Conservation (phyloP, 768 basidiomycete species). For the Lactarius sanguifluus region DNA sequence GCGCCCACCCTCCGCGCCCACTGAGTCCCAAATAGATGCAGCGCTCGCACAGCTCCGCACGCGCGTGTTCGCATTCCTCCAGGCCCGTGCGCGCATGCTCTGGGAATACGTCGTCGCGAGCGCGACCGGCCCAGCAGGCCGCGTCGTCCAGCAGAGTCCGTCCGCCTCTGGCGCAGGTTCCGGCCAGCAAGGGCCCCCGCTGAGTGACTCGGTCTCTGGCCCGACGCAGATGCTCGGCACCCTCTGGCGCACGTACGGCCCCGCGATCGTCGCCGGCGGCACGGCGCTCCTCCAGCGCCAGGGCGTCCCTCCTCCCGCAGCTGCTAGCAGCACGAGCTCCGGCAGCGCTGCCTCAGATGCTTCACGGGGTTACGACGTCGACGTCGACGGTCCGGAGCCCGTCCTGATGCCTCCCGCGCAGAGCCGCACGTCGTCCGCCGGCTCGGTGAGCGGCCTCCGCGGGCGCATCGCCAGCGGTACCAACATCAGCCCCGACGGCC, state of each 20-base stretch:
- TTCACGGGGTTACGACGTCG: slow-evolving; percentile 24
- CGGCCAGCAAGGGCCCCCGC: slow-evolving; percentile 45
- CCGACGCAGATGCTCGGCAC: slow-evolving; percentile 64
- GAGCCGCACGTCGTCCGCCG: slow-evolving; percentile 44
- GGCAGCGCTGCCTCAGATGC: neutral
- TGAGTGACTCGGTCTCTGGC: slow-evolving; percentile 57
- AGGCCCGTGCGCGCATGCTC: slow-evolving; percentile 56
- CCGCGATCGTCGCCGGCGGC: slow-evolving; percentile 65
- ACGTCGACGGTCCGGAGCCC: slow-evolving; percentile 8
- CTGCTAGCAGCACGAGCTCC: slow-evolving; percentile 11
- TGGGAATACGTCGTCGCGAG: slow-evolving; percentile 64
- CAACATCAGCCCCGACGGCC: slow-evolving; percentile 35
- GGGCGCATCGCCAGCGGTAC: slow-evolving; percentile 18
- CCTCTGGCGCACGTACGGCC: slow-evolving; percentile 80
- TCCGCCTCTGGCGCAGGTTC: slow-evolving; percentile 28
- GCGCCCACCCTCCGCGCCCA: slow-evolving; percentile 81
- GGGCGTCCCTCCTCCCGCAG: slow-evolving; percentile 39
- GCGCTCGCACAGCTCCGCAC: slow-evolving; percentile 65
- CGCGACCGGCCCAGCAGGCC: slow-evolving; percentile 45
- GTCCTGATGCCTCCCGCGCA: slow-evolving; percentile 42
- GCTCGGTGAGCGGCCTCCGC: slow-evolving; percentile 21
- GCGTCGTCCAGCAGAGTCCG: slow-evolving; percentile 29
- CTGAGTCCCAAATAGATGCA: slow-evolving; percentile 82
- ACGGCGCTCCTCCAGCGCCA: slow-evolving; percentile 59
- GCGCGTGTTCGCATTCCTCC: slow-evolving; percentile 60